phyloP scores from a whole-genome alignment of 202 grass and related monocot species.

The Schoenoplectus tabernaemontani region DNA sequence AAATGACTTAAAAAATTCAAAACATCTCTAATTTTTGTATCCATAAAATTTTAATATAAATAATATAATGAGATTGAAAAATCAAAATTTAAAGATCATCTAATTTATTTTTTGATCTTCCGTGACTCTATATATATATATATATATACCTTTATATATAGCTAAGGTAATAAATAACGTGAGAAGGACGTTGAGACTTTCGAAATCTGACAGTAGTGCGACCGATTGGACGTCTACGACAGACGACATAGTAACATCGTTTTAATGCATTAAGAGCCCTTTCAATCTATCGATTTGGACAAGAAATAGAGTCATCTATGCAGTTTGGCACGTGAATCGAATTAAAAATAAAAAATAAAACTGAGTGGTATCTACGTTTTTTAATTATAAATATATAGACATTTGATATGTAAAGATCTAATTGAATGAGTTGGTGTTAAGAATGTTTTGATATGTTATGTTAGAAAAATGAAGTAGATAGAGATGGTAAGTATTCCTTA shows the following conservation, averaged over 20 bases:
- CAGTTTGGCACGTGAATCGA: background rate
- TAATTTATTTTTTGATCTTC: too few relatives aligned
- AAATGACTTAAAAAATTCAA: too few relatives aligned
- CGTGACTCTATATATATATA: too few relatives aligned
- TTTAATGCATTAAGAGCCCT: conserved; percentile 16
- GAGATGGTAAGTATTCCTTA: background rate
- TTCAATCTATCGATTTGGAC: background rate
- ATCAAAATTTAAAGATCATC: too few relatives aligned
- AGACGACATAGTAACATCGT: conserved; percentile 2
- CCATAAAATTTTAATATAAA: too few relatives aligned
- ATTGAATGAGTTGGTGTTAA: too few relatives aligned
- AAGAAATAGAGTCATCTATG: background rate
- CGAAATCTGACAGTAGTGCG: background rate
- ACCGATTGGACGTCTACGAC: background rate
- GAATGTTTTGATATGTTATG: too few relatives aligned
- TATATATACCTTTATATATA: too few relatives aligned
- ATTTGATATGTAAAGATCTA: background rate
- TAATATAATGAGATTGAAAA: too few relatives aligned
- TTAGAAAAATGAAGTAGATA: background rate
- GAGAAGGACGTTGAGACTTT: background rate
- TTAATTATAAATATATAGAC: background rate
- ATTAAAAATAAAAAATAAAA: background rate
- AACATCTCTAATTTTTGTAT: too few relatives aligned
- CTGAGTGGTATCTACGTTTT: background rate
- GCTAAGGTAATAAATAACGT: background rate